Conservation (phyloP, 352 stramenopile species). For the Blastocystis sp. region DNA sequence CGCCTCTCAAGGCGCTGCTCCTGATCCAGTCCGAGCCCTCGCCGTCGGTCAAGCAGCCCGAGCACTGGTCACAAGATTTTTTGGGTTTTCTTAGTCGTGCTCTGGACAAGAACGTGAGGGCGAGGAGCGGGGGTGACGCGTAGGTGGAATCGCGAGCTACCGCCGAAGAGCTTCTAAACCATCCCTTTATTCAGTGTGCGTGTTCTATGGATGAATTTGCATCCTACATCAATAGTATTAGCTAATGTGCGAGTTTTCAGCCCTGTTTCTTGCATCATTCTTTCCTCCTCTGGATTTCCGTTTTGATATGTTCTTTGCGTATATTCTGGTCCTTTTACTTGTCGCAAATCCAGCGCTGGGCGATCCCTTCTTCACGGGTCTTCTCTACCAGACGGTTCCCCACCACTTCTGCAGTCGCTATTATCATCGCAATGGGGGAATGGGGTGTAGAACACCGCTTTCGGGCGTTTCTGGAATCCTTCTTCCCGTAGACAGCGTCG, state of each 20-base stretch:
- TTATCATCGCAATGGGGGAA: slow-evolving; percentile 62
- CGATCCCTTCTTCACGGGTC: slow-evolving; percentile 59
- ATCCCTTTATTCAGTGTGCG: slow-evolving; percentile 83
- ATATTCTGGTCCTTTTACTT: slow-evolving; percentile 53
- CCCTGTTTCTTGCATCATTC: not conserved
- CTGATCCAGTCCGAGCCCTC: slow-evolving; percentile 82
- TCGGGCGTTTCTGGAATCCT: slow-evolving; percentile 40
- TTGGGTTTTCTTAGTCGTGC: slow-evolving; percentile 84
- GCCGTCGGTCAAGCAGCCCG: slow-evolving; percentile 81
- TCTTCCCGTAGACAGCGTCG: not conserved
- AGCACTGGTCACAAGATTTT: slow-evolving; percentile 83
- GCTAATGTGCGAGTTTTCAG: not conserved
- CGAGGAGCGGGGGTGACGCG: not conserved
- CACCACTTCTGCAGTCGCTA: slow-evolving; percentile 65
- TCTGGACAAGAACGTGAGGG: slow-evolving; percentile 79
- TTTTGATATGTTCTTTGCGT: slow-evolving; percentile 7
- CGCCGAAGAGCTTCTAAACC: slow-evolving; percentile 84
- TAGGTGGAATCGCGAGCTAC: slow-evolving; percentile 80
- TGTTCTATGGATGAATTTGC: slow-evolving; percentile 77
- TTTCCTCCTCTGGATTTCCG: not conserved
- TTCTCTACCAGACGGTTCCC: slow-evolving; percentile 69
- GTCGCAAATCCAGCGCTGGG: not conserved
- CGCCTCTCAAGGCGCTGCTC: slow-evolving; percentile 82
- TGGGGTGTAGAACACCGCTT: slow-evolving; percentile 60
- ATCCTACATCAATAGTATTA: not conserved